Base-by-base conservation (phyloP, 495 filamentous ascomycete genomes). In the Talaromyces liani region DNA sequence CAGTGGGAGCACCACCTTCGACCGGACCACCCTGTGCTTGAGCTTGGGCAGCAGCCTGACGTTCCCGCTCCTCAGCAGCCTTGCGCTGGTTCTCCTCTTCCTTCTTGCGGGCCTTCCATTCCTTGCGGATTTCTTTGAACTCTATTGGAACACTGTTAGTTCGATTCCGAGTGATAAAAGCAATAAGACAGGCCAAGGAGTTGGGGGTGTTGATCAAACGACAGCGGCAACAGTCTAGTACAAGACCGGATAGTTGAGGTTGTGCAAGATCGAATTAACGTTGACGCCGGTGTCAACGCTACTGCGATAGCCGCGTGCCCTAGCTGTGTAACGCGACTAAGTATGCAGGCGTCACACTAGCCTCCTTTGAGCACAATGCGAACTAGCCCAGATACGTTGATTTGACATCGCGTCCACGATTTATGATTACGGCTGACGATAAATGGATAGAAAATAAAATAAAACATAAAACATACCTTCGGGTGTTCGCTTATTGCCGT, bases 51-150 rank as follows among this genome's bases (percentile, higher is more conserved):
- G 84, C 84, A 56, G 84, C 84, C 41, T 84, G 83, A 56, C 91
- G 89, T 65, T 90, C 85, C 63, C 91, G 86, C 67, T 98, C 94
- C 68, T 97, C 94, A 4, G 91, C 90, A 22, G 88, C 90, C 83
- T 98, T 98, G 68, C 94, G 89, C 70, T 82, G 79, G 63, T 85
- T 86, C 63, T 98, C 94, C 68, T 98, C 94, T 75, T 98, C 94
- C 90, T 98, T 98, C 85, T 98, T 98, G 65, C 93, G 91, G 18
- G 90, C 90, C 76, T 98, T 98, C 94, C 94, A 98, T 72, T 97
- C 92, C 74, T 97, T 97, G 60, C 94, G 91, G 64, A 98, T 98
- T 69, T 98, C 94, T 77, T 98, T 98, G 78, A 98, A 98, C 75
- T 98, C 94, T 98, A 70, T 29, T 56, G 12, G 29, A 7, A 27